These are phyloP conservation scores for Suillus subalutaceus DNA, from an alignment of 768 basidiomycete species.

Conservation along the genomic window DNA sequence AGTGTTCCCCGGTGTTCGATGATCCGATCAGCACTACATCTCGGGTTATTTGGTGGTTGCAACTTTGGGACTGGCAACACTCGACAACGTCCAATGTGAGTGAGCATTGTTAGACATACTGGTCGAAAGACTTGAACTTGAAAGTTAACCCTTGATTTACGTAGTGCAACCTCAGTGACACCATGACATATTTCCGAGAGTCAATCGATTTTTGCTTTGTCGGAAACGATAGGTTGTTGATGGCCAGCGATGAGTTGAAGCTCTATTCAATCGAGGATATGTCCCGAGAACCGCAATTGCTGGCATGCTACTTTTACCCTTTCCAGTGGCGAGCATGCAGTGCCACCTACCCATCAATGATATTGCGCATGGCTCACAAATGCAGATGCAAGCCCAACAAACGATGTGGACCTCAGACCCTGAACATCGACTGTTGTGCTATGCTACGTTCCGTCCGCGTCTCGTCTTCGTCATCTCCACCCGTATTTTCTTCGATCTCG, in stretches of 20 bases:
- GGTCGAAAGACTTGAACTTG: not conserved
- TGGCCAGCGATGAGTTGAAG: not conserved
- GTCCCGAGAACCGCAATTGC: not conserved
- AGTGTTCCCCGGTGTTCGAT: not conserved
- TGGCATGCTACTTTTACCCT: not conserved
- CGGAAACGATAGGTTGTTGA: not conserved
- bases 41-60: constrained; percentile 1
- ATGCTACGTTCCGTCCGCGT: not conserved
- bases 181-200: not conserved
- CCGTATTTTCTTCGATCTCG: not conserved
- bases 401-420: not conserved
- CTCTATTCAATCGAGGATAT: not conserved
- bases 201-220: constrained; percentile 7
- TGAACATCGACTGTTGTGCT: constrained; percentile 1
- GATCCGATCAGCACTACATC: not conserved
- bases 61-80: constrained; percentile 12
- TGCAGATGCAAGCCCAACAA: not conserved
- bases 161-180: constrained; percentile 4
- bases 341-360: not conserved
- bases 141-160: not conserved
- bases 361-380: not conserved
- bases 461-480: not conserved
- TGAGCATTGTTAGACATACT: not conserved
- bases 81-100: constrained; percentile 7
- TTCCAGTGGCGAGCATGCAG: not conserved